Evolutionary conservation across 139 green algal species (phyloP).

Genomic region (Pseudopediastrum boryanum): DNA sequence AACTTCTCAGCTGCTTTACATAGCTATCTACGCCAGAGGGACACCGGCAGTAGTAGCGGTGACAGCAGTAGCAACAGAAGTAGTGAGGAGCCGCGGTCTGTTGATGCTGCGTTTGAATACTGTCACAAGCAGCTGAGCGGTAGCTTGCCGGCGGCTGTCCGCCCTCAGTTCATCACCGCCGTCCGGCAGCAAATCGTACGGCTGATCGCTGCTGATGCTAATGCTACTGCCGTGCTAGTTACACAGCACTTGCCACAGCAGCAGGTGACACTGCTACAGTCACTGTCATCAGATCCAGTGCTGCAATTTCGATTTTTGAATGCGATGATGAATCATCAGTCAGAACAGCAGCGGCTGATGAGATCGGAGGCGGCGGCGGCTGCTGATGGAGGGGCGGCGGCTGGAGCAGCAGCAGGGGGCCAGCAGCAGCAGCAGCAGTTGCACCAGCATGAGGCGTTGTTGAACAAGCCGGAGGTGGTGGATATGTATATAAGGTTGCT

Average conservation of each 20-base stretch:
- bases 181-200: constrained; percentile 26
- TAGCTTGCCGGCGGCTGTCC: constrained; percentile 3
- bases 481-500: constrained; percentile 48
- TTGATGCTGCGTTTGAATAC: constrained; percentile 4
- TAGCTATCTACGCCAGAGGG: constrained; percentile 27
- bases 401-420: background rate
- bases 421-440: background rate
- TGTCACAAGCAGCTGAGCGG: background rate
- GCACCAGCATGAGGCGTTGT: constrained; percentile 1
- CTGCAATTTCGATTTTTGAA: constrained; percentile 53
- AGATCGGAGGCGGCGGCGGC: background rate
- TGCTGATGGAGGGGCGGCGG: background rate
- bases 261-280: constrained; percentile 30
- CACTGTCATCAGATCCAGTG: constrained; percentile 6
- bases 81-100: background rate
- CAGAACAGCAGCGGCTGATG: constrained; percentile 8
- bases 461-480: constrained; percentile 28
- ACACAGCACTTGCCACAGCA: background rate
- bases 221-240: constrained; percentile 40
- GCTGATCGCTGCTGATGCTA: constrained; percentile 36
- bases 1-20: constrained; percentile 37
- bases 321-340: constrained; percentile 30
- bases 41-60: constrained; percentile 7
- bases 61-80: background rate
- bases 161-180: background rate